A percentile compares a stretch with the other conserved stretches of the same genome.
Conservation (phyloP, 139 green algal genomes). For the Chlamydomonas sp. region DNA sequence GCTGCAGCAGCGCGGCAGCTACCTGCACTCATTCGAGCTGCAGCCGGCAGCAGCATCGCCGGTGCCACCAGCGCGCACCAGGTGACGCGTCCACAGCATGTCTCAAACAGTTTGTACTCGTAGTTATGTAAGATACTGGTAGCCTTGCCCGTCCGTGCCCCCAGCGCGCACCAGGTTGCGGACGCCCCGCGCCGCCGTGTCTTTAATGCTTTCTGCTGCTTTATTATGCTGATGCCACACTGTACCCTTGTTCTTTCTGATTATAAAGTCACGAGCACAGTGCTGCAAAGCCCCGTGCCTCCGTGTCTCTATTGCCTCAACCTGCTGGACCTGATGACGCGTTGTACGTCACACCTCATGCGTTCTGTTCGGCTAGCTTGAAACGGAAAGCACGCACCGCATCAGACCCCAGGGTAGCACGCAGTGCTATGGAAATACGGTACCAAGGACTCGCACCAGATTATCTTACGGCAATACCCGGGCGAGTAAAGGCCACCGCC, state of each 20-base stretch:
- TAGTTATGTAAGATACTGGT: background rate
- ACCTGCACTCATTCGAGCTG: conserved; percentile 21
- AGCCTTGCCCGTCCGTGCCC: background rate
- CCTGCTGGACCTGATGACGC: no score
- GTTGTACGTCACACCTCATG: no score
- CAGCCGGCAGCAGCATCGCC: background rate
- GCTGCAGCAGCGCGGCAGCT: conserved; percentile 5
- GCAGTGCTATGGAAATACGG: no score
- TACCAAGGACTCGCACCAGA: no score
- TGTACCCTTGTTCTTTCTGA: no score
- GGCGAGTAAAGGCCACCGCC: background rate
- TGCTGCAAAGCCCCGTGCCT: no score
- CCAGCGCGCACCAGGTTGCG: background rate
- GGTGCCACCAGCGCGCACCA: background rate
- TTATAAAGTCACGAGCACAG: no score
- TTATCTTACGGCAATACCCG: background rate
- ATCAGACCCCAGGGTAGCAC: no score
- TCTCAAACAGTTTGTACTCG: background rate
- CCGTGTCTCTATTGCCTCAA: no score
- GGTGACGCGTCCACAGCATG: background rate
- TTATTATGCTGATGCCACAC: background rate
- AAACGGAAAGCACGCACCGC: no score
- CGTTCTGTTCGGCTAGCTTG: no score
- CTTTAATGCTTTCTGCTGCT: background rate
- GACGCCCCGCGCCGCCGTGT: background rate